Evolutionary conservation across 2,329 filamentous ascomycete genomes (phyloP).

Genomic region (Albifimbria verrucaria): DNA sequence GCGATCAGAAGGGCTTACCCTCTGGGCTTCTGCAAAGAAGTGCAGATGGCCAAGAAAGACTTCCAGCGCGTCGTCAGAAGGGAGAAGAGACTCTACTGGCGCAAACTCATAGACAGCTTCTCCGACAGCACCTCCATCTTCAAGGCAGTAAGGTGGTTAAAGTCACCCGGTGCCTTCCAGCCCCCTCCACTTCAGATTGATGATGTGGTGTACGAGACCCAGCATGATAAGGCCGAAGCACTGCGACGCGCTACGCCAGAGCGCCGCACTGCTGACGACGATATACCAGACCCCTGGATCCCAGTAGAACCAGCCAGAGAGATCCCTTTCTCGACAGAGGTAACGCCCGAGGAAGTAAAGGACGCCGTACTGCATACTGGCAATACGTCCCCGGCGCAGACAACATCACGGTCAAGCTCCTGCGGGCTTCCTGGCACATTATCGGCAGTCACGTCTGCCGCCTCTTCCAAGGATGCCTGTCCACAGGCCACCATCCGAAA

Average conservation of each 20-base stretch:
- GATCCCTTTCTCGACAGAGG: constrained; percentile 10
- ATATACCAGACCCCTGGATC: constrained; percentile 13
- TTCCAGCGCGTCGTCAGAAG: constrained; percentile 8
- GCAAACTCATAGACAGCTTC: constrained; percentile 10
- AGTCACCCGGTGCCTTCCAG: constrained; percentile 8
- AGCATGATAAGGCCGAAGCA: constrained; percentile 14
- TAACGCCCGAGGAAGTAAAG: constrained; percentile 12
- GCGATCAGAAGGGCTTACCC: constrained; percentile 9
- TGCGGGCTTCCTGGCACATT: constrained; percentile 7
- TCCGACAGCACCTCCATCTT: constrained; percentile 5
- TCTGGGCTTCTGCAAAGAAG: constrained; percentile 7
- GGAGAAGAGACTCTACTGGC: constrained; percentile 10
- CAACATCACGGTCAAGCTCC: constrained; percentile 14
- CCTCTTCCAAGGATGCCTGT: constrained; percentile 13
- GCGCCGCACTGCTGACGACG: constrained; percentile 8
- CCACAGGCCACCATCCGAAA: constrained; percentile 14
- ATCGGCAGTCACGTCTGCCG: constrained; percentile 5
- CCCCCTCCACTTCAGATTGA: constrained; percentile 10
- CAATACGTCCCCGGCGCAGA: constrained; percentile 17
- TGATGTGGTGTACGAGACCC: constrained; percentile 10
- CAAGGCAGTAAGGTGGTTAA: constrained; percentile 9
- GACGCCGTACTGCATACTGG: constrained; percentile 10
- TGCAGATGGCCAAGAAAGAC: constrained; percentile 9
- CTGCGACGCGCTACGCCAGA: constrained; percentile 12
- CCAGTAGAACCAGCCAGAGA: background rate